These are phyloP conservation scores for Setaria viridis DNA, from an alignment of 202 grass and related monocot species.

Conservation along the genomic window DNA sequence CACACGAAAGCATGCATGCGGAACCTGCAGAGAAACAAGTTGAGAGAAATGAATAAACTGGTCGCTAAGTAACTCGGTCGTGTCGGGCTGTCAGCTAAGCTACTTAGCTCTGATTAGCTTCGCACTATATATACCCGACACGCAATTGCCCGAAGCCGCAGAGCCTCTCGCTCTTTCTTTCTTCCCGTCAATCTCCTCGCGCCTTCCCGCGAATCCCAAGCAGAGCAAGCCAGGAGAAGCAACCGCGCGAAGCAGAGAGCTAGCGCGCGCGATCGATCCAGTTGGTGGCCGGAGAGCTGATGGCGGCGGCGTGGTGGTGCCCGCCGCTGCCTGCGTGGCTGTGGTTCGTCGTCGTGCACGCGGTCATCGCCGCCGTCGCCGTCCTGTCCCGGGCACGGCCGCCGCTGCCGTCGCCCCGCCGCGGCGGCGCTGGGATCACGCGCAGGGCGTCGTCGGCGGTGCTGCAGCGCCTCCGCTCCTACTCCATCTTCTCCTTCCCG, in stretches of 20 bases:
- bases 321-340: neutral
- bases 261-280: neutral
- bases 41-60: neutral
- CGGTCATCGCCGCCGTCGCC: conserved; percentile 51
- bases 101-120: neutral
- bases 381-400: conserved; percentile 36
- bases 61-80: neutral
- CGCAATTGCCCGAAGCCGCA: neutral
- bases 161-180: neutral
- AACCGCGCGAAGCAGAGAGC: neutral
- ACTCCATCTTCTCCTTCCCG: conserved; percentile 42
- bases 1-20: neutral
- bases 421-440: conserved; percentile 21
- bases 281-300: neutral
- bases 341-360: conserved; percentile 42
- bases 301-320: neutral
- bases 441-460: conserved; percentile 43
- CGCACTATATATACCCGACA: neutral
- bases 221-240: neutral
- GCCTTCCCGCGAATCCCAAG: neutral
- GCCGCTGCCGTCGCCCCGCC: neutral
- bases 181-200: neutral
- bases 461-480: conserved; percentile 40
- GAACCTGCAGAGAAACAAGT: neutral
- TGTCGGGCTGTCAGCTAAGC: neutral